Conservation (phyloP, 1,139 yeast species). For the Diutina pseudorugosa region DNA sequence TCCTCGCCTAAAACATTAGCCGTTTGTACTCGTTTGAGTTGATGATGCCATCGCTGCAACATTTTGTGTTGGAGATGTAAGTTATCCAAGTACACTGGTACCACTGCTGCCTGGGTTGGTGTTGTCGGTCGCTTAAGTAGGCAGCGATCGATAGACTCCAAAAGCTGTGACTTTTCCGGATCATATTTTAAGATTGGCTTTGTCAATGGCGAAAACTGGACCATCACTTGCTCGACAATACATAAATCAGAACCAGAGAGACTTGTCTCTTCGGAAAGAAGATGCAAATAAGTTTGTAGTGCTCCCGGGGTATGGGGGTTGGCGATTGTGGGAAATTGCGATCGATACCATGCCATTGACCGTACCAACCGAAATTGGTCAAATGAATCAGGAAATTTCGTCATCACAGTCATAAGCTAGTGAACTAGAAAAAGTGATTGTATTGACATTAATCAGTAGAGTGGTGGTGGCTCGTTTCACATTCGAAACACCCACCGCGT, state of each 20-base stretch:
- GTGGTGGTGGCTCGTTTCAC: background rate
- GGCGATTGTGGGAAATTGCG: background rate
- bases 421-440: too few species aligned
- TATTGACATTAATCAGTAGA: too few species aligned
- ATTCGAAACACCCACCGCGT: background rate
- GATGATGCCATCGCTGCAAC: background rate
- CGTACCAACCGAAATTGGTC: background rate
- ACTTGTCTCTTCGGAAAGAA: background rate
- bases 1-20: background rate
- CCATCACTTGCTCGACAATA: background rate
- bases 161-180: background rate
- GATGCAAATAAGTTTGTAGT: background rate
- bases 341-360: background rate
- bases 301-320: background rate
- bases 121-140: background rate
- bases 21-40: background rate
- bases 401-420: too few species aligned
- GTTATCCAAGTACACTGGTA: background rate
- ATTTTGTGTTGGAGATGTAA: background rate
- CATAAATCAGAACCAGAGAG: background rate
- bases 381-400: background rate
- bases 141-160: background rate
- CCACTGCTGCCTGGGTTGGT: background rate
- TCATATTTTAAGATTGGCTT: background rate
- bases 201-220: background rate